Evolutionary conservation across 768 basidiomycete species (phyloP).

Genomic region (Mycena latifolia): DNA sequence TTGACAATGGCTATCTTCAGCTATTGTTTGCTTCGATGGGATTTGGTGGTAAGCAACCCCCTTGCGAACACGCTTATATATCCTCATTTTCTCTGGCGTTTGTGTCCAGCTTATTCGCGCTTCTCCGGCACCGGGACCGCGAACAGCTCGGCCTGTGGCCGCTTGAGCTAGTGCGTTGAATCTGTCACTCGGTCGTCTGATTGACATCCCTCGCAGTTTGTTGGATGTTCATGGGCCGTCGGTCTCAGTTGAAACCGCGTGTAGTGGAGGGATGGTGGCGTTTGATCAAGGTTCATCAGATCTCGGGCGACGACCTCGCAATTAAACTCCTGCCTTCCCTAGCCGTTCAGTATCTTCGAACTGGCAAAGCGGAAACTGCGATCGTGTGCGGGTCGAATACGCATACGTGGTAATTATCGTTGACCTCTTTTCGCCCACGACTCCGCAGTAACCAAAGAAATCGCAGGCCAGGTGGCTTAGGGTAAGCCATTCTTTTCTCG

Average conservation of each 20-base stretch:
- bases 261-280: slow-evolving; percentile 49
- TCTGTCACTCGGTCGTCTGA: not conserved
- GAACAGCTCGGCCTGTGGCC: slow-evolving; percentile 48
- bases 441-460: not conserved
- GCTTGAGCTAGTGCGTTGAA: slow-evolving; percentile 50
- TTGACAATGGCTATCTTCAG: slow-evolving; percentile 48
- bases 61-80: not conserved
- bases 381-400: slow-evolving; percentile 50
- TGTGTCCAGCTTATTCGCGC: slow-evolving; percentile 46
- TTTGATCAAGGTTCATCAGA: slow-evolving; percentile 45
- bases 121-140: slow-evolving; percentile 50
- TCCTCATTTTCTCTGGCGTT: not conserved
- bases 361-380: slow-evolving; percentile 49
- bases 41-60: slow-evolving; percentile 42
- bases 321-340: not conserved
- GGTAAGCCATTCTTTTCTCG: slow-evolving; percentile 29
- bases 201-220: slow-evolving; percentile 37
- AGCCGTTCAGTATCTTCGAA: slow-evolving; percentile 49
- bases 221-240: slow-evolving; percentile 52
- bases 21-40: slow-evolving; percentile 47
- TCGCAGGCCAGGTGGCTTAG: slow-evolving; percentile 46
- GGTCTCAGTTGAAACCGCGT: slow-evolving; percentile 49
- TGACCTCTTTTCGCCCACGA: not conserved
- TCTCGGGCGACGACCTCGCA: not conserved
- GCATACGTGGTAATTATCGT: slow-evolving; percentile 43